Conservation (phyloP, 192 early-diverging fungal species). For the Geranomyces michiganensis region DNA sequence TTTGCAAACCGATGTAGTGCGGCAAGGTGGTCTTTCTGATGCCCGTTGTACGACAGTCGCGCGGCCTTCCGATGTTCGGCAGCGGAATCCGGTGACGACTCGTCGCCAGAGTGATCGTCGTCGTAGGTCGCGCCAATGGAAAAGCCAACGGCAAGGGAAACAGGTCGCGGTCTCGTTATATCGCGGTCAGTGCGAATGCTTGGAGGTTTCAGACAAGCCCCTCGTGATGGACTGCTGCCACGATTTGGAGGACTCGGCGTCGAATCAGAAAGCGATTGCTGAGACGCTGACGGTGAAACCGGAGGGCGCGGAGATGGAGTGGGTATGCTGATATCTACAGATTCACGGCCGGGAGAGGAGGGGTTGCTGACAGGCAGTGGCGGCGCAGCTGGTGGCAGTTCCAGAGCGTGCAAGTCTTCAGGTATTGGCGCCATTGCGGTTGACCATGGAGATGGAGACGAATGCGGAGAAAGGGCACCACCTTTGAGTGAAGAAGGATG, state of each 20-base stretch:
- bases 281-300: background rate
- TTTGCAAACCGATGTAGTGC: slow-evolving; percentile 19
- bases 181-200: background rate
- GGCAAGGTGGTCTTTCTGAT: slow-evolving; percentile 34
- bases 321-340: background rate
- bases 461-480: background rate
- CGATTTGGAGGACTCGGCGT: too few species aligned
- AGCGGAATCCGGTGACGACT: background rate
- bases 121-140: slow-evolving; percentile 6
- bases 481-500: background rate
- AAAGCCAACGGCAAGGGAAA: slow-evolving; percentile 25
- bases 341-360: background rate
- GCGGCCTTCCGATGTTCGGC: slow-evolving; percentile 7
- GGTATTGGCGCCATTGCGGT: background rate
- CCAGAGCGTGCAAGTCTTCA: background rate
- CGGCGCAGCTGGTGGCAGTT: background rate
- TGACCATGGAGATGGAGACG: background rate
- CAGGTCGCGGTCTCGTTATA: background rate
- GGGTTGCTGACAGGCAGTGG: background rate
- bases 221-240: too few species aligned
- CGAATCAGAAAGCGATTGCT: background rate
- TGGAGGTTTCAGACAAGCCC: background rate
- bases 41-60: slow-evolving; percentile 36
- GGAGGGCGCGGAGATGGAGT: background rate
- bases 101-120: background rate